A percentile compares a stretch with the other conserved stretches of the same genome.
Evolutionary conservation across 805 yeast species (phyloP).

Genomic region (Kuraishia molischiana): DNA sequence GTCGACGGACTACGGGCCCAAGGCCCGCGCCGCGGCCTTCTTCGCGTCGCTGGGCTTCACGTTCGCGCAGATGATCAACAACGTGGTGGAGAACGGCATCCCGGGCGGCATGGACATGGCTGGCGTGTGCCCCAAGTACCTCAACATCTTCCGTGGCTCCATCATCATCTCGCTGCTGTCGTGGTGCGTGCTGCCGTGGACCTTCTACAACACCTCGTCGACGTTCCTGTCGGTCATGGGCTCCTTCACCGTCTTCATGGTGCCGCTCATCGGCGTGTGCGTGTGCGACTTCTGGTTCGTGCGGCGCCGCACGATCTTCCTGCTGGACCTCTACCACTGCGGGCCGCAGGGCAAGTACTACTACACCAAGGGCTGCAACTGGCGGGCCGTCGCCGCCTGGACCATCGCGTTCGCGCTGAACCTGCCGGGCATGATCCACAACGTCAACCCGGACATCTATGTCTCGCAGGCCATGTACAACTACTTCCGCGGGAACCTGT

Average conservation of each 20-base stretch:
- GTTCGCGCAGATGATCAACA: conserved; percentile 27
- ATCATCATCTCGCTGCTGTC: conserved; percentile 24
- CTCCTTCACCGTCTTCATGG: conserved; percentile 25
- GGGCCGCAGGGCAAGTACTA: conserved; percentile 22
- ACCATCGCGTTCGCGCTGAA: conserved; percentile 33
- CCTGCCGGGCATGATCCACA: conserved; percentile 36
- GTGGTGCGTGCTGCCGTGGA: conserved; percentile 31
- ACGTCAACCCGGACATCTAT: conserved; percentile 14
- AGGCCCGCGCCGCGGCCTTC: conserved; percentile 39
- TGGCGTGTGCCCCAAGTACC: conserved; percentile 32
- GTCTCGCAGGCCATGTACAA: conserved; percentile 18
- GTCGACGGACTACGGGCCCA: conserved; percentile 23
- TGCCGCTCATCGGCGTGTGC: conserved; percentile 28
- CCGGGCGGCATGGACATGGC: conserved; percentile 42
- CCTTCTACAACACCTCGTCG: conserved; percentile 22
- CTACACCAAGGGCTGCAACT: conserved; percentile 31
- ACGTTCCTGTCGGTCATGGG: conserved; percentile 20
- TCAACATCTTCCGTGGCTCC: conserved; percentile 36
- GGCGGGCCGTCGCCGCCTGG: conserved; percentile 29
- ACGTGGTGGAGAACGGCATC: conserved; percentile 28
- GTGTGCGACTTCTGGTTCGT: conserved; percentile 28
- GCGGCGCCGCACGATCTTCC: conserved; percentile 25
- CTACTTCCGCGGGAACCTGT: conserved; percentile 10
- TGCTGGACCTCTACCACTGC: conserved; percentile 28
- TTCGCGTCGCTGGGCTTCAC: conserved; percentile 28